Conservation (phyloP, 371 early-diverging fungal genomes). For the Mucor velutinosus region DNA sequence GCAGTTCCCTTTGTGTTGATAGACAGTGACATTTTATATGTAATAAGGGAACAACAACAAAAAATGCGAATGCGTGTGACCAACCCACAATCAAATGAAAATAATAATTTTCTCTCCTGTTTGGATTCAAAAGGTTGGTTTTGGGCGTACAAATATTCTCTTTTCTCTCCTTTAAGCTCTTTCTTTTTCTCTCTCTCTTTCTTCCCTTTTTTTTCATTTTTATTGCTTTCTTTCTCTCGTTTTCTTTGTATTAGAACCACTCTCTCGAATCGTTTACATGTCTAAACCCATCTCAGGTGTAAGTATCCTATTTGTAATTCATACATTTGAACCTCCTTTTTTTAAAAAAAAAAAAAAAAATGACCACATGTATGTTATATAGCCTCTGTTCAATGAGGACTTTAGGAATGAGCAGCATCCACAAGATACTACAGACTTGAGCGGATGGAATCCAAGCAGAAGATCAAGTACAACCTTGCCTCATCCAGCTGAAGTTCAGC, state of each 20-base stretch:
- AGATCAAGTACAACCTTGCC: constrained; percentile 7
- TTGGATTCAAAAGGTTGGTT: background rate
- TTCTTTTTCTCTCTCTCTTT: background rate
- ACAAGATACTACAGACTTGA: background rate
- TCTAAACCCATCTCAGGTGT: background rate
- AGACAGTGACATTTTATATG: constrained; percentile 17
- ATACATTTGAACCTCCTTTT: background rate
- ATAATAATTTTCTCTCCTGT: background rate
- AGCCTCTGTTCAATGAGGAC: constrained; percentile 14
- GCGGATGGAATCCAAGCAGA: constrained; percentile 8
- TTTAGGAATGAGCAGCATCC: constrained; percentile 6
- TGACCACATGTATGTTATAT: background rate
- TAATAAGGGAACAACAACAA: background rate
- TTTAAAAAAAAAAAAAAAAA: too few relatives aligned
- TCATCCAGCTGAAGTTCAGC: constrained; percentile 13
- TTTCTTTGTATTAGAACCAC: background rate
- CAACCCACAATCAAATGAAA: constrained; percentile 4
- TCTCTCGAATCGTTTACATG: background rate
- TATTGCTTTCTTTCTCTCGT: background rate
- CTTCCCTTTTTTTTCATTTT: background rate
- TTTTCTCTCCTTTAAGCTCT: constrained; percentile 1
- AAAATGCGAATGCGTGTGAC: constrained; percentile 4
- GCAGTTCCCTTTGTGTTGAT: constrained; percentile 51
- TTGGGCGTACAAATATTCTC: constrained; percentile 2
- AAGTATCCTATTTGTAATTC: background rate